phyloP scores from a whole-genome alignment of 2,329 filamentous ascomycete genomes.

The Pestalotiopsis sp. region DNA sequence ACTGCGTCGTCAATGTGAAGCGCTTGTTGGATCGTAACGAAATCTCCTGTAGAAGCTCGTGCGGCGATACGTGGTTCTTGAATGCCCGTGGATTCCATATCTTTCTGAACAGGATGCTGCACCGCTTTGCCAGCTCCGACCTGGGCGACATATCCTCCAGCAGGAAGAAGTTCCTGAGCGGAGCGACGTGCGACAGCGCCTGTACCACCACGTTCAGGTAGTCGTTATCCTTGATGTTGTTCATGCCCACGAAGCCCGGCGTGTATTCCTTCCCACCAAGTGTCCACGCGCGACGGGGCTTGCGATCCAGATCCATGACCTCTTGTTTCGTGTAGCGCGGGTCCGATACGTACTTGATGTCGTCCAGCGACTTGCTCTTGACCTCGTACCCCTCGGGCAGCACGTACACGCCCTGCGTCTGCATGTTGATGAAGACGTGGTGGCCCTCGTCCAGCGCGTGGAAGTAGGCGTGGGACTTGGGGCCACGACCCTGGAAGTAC shows the following conservation, averaged over 20 bases:
- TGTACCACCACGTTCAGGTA: slow-evolving; percentile 97
- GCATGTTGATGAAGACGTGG: slow-evolving; percentile 98
- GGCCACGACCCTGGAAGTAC: slow-evolving; percentile 92
- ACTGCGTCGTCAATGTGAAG: slow-evolving; percentile 87
- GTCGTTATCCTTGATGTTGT: slow-evolving; percentile 99
- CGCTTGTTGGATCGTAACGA: slow-evolving; percentile 87
- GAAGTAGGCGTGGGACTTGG: slow-evolving; percentile 95
- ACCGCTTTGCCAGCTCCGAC: slow-evolving; percentile 82
- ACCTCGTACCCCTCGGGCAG: slow-evolving; percentile 97
- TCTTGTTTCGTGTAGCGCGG: slow-evolving; percentile 81
- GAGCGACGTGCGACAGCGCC: slow-evolving; percentile 84
- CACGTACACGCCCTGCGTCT: slow-evolving; percentile 87
- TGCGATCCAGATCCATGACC: slow-evolving; percentile 76
- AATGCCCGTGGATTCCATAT: slow-evolving; percentile 98
- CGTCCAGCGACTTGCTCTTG: slow-evolving; percentile 88
- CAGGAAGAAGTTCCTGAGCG: slow-evolving; percentile 89
- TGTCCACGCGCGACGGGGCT: slow-evolving; percentile 68
- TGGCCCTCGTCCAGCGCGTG: slow-evolving; percentile 94
- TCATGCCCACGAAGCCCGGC: slow-evolving; percentile 96
- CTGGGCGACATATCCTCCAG: slow-evolving; percentile 76
- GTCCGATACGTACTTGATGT: slow-evolving; percentile 98
- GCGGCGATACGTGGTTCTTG: slow-evolving; percentile 93
- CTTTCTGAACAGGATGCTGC: slow-evolving; percentile 89
- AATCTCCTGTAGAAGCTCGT: slow-evolving; percentile 95
- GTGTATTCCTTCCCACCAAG: slow-evolving; percentile 82